Evolutionary conservation across 2,329 filamentous ascomycete genomes (phyloP), one percentile per base, ranked within the genome.

Genomic region (Pyrenochaeta sp.): DNA sequence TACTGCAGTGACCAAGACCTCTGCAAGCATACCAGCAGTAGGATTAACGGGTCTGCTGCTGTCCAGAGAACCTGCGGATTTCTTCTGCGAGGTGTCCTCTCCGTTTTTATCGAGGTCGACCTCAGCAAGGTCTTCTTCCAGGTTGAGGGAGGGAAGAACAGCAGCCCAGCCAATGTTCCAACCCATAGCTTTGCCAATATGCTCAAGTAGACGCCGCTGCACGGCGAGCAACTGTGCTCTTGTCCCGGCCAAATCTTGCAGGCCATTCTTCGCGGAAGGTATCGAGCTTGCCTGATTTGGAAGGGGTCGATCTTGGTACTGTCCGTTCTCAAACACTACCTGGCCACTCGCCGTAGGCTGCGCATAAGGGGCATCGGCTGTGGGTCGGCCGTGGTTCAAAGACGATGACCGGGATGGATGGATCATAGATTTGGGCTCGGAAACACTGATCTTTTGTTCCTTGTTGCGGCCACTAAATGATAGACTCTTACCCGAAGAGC

Each of bases 211-310:
- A 61, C 91, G 92, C 54, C 94, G 85, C 8, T 92, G 93, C 40
- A 97, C 80, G 54, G 91, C 81, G 59, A 92, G 90, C 2, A 98
- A 83, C 70, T 97, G 92, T 5, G 92, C 94, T 68, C 94, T 86
- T 59, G 88, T 88, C 44, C 91, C 91, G 36, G 93, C 91, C 25
- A 98, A 82, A 53, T 96, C 91, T 72, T 96, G 91, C 0, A 93
- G 81, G 0, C 94, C 93, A 13, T 81, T 81, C 58, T 79, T 82
- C 1, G 75, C 67, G 36, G 66, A 59, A 40, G 65, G 61, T 43
- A 66, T 45, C 13, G 52, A 52, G 39, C 58, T 65, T 40, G 68
- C 61, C 39, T 73, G 69, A 22, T 50, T 60, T n/a, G 66, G 65
- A 22, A 59, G 28, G 15, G 68, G 66, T 8, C 71, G 64, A 45